phyloP scores from a whole-genome alignment of 2,329 filamentous ascomycete species.

The Lachnellula hyalina region DNA sequence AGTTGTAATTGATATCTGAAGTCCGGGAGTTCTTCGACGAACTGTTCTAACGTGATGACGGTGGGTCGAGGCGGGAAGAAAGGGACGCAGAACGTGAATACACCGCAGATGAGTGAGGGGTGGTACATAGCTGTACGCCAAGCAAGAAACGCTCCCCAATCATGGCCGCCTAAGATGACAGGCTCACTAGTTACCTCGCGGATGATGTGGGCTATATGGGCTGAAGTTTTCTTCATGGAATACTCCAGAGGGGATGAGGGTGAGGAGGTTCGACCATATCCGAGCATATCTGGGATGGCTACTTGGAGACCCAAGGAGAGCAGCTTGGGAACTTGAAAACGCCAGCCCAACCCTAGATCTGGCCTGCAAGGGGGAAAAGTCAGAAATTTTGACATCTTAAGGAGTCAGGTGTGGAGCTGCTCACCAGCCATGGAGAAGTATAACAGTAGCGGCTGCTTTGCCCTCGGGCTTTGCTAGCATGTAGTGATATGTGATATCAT shows the following conservation, averaged over 20 bases:
- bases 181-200: constrained; percentile 28
- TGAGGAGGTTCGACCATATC: constrained; percentile 71
- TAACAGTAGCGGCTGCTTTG: neutral
- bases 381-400: neutral
- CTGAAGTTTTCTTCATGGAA: constrained; percentile 8
- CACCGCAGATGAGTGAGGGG: constrained; percentile 62
- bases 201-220: neutral
- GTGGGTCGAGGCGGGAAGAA: constrained; percentile 65
- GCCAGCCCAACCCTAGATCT: neutral
- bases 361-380: neutral
- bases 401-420: neutral
- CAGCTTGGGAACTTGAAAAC: neutral
- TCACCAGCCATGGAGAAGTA: neutral
- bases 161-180: constrained; percentile 61
- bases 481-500: neutral
- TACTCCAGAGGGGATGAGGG: constrained; percentile 58
- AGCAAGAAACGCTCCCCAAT: constrained; percentile 77
- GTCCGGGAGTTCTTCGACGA: constrained; percentile 30
- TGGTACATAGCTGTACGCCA: constrained; percentile 70
- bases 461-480: neutral
- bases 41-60: constrained; percentile 57
- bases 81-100: constrained; percentile 78
- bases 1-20: neutral
- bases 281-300: constrained; percentile 70
- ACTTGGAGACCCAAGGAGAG: constrained; percentile 50